phyloP scores from a whole-genome alignment of 192 early-diverging fungal genomes.

The Mortierella antarctica region DNA sequence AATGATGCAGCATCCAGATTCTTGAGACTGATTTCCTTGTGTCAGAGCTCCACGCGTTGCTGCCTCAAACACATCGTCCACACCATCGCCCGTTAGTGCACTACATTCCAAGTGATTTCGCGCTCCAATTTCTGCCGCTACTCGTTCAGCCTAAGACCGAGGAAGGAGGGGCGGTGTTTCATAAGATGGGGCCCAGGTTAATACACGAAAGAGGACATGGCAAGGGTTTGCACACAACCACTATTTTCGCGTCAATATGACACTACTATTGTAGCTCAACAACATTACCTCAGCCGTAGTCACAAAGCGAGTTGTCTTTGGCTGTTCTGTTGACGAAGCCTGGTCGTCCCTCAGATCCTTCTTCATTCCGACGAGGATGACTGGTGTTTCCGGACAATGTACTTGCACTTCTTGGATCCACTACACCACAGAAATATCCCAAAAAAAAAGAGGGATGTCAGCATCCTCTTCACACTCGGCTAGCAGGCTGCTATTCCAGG shows the following conservation, averaged over 20 bases:
- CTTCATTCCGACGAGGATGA: conserved; percentile 90
- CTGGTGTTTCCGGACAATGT: conserved; percentile 85
- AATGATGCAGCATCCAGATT: conserved; percentile 49
- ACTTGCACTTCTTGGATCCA: conserved; percentile 91
- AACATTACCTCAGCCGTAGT: conserved; percentile 70
- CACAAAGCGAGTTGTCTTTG: conserved; percentile 77
- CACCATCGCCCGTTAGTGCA: conserved; percentile 77
- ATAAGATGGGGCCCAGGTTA: neutral
- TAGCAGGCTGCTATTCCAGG: neutral
- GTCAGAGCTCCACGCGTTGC: conserved; percentile 57
- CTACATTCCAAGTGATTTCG: conserved; percentile 88
- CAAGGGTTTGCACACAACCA: neutral
- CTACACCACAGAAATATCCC: conserved; percentile 53
- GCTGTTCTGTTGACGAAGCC: conserved; percentile 70
- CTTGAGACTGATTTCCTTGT: conserved; percentile 47
- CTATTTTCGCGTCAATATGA: neutral
- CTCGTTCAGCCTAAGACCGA: conserved; percentile 65
- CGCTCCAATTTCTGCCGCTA: conserved; percentile 78
- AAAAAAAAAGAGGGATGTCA: neutral
- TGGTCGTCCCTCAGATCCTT: conserved; percentile 88
- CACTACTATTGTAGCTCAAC: neutral
- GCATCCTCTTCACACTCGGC: no score
- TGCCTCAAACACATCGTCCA: conserved; percentile 68
- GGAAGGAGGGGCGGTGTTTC: neutral
- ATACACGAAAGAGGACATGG: conserved; percentile 1